Evolutionary conservation across 257 asterid species (phyloP).

Genomic region (Sherardia arvensis): DNA sequence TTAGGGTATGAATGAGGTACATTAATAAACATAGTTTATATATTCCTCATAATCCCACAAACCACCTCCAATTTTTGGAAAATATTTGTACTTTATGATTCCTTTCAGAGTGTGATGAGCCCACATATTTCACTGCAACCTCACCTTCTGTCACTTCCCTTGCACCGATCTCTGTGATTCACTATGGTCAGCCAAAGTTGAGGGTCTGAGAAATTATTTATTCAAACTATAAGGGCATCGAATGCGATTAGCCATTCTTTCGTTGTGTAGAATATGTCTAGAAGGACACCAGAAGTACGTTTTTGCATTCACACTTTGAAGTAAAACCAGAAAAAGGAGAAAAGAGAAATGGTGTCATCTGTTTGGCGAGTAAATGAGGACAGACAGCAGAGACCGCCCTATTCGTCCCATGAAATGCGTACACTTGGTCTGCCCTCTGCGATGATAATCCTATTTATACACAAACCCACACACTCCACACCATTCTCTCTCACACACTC

Average conservation of each 20-base stretch:
- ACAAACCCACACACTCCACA: neutral
- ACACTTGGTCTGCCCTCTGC: slow-evolving; percentile 22
- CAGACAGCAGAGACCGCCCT: slow-evolving; percentile 44
- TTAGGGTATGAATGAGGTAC: no score
- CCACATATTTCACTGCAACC: no score
- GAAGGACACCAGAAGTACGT: neutral
- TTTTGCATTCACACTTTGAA: neutral
- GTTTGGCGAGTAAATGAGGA: slow-evolving; percentile 19
- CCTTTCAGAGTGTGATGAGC: no score
- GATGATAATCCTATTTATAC: neutral
- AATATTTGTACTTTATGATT: no score
- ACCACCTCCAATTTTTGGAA: no score
- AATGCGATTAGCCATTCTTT: neutral
- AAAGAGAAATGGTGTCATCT: neutral
- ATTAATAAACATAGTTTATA: no score
- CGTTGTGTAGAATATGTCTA: neutral
- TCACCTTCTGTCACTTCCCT: no score
- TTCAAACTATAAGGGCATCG: neutral
- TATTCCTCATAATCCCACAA: no score
- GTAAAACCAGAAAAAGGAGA: neutral
- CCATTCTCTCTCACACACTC: neutral
- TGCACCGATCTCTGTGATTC: no score
- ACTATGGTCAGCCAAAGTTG: neutral
- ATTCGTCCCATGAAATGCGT: slow-evolving; percentile 35
- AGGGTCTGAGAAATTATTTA: neutral